Evolutionary conservation across 1,139 yeast genomes (phyloP), one percentile per base, ranked within the genome.

Genomic region (Meyerozyma sp.): DNA sequence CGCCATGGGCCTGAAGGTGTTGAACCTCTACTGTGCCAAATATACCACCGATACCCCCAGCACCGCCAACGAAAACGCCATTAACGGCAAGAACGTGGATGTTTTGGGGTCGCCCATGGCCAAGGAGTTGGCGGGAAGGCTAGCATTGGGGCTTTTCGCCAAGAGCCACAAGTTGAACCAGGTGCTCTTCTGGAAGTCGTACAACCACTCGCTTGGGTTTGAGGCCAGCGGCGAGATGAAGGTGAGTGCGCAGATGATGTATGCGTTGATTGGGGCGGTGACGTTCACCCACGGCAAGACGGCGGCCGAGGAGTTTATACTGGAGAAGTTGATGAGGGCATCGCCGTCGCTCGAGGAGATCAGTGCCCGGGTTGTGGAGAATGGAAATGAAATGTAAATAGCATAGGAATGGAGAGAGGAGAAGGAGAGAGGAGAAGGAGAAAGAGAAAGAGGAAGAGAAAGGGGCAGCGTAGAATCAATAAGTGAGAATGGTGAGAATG

Each of bases 241-340:
- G 51, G 83, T 88, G 5, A 77, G 77, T 50, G 82, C 93, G 2
- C 83, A 86, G 51, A 78, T 86, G 57, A 63, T 88, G 44, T 77
- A 79, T 55, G 91, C 96, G 7, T 65, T 90, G 46, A 70, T 90
- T 29, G 98, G 97, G 14, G 96, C 94, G 2, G 77, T 91, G 40
- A 71, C 85, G 40, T 67, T 83, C 46, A 73, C 77, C 40, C 83
- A 84, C 53, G 97, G 97, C 8, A 75, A 79, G 53, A 52, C 48
- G 2, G 70, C 62, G 16, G 83, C 88, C 10, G 81, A 77, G 50
- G 62, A 69, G 49, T 84, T 82, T 52, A 74, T 84, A 44, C 62
- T 65, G 39, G 77, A 74, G 44, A 79, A 77, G 53, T 57, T 78
- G 41, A 53, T 68, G 44, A 52, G 44, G 27, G 50, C 47, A 13